Conservation (phyloP, 2,329 filamentous ascomycete genomes). For the Myrmaecium sp. region DNA sequence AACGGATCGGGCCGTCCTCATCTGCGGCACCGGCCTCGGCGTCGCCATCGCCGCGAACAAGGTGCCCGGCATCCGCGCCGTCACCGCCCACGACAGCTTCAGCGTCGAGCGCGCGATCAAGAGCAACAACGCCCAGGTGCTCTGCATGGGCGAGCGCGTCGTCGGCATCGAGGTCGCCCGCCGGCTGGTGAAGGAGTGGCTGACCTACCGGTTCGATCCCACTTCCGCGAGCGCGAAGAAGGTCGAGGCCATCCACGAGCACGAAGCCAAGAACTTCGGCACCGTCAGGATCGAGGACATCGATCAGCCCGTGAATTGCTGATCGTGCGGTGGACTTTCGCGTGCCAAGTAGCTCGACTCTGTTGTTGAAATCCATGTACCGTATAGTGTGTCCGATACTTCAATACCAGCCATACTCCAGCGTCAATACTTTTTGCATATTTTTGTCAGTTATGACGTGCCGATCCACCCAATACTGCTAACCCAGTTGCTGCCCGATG, state of each 20-base stretch:
- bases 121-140: slow-evolving; percentile 73
- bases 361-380: too few species aligned
- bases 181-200: slow-evolving; percentile 62
- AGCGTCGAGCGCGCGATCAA: slow-evolving; percentile 64
- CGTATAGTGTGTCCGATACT: too few species aligned
- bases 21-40: slow-evolving; percentile 75
- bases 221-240: slow-evolving; percentile 43
- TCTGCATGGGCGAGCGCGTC: slow-evolving; percentile 75
- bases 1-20: slow-evolving; percentile 61
- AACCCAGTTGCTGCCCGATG: too few species aligned
- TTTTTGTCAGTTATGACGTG: too few species aligned
- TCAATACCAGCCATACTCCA: too few species aligned
- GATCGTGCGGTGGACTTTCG: too few species aligned
- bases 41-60: slow-evolving; percentile 86
- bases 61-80: slow-evolving; percentile 67
- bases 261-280: slow-evolving; percentile 23
- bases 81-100: slow-evolving; percentile 78
- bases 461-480: too few species aligned
- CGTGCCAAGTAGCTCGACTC: too few species aligned
- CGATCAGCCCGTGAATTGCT: too few species aligned
- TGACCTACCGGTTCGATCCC: slow-evolving; percentile 66
- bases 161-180: slow-evolving; percentile 67
- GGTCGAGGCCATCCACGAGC: slow-evolving; percentile 33
- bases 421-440: too few species aligned
- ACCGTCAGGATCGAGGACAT: too few species aligned